Evolutionary conservation across 2,329 filamentous ascomycete species (phyloP).

Genomic region (Thielaviopsis ethacetica): DNA sequence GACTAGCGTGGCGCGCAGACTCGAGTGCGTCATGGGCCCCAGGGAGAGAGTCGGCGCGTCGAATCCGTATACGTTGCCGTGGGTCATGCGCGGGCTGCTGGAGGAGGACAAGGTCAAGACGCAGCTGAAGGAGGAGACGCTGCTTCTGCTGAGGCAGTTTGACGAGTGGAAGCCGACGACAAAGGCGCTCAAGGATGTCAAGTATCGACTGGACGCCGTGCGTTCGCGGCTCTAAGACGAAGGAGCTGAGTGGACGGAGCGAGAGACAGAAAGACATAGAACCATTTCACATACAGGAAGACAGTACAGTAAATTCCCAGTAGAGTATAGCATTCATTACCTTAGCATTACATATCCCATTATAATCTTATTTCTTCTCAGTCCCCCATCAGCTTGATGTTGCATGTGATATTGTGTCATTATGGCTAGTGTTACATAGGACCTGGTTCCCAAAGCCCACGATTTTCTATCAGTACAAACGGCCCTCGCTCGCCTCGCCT

Average conservation of each 20-base stretch:
- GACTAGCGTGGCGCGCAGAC: conserved; percentile 29
- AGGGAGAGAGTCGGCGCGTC: conserved; percentile 27
- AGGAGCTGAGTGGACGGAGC: too few species aligned
- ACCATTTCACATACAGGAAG: neutral
- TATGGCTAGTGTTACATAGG: conserved; percentile 11
- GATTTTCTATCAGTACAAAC: conserved; percentile 4
- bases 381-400: neutral
- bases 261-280: neutral
- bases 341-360: neutral
- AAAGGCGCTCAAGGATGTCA: conserved; percentile 89
- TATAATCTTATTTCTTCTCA: neutral
- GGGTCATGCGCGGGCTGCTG: conserved; percentile 84
- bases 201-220: conserved; percentile 83
- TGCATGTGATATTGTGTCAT: neutral
- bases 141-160: conserved; percentile 68
- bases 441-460: neutral
- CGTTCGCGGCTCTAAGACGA: conserved; percentile 53
- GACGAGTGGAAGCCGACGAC: conserved; percentile 84
- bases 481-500: neutral
- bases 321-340: neutral
- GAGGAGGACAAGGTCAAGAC: conserved; percentile 84
- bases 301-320: too few species aligned
- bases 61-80: conserved; percentile 85
- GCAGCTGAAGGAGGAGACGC: conserved; percentile 61
- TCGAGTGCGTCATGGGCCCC: conserved; percentile 22